Evolutionary conservation across 768 basidiomycete species (phyloP), one percentile per base, ranked within the genome.

Genomic region (Termitomyces sp.): DNA sequence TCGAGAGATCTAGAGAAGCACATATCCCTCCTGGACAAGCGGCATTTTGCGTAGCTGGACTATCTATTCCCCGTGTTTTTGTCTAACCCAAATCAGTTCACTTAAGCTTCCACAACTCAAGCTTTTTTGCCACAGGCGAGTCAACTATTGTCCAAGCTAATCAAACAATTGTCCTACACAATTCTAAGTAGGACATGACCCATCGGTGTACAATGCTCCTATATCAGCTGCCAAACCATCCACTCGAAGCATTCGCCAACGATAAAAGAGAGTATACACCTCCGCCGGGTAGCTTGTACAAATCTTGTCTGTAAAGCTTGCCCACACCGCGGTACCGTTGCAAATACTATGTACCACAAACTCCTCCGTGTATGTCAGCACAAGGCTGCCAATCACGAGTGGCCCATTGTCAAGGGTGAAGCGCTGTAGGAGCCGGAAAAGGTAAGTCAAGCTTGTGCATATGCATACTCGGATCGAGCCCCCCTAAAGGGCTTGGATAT

Each of bases 331-430:
- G 5, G 35, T 42, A 4, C 60, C 60, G 4, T 22, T 35, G 38
- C 60, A 61, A 14, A 61, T 58, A 28, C 60, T 58, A 22, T 54
- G 36, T 0, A 54, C 22, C 26, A 38, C 38, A 20, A 58, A 4
- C 9, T 61, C 60, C 24, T 61, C 60, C 12, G 36, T 53, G 52
- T 53, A 20, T 0, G 38, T 53, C 52, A 53, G 2, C 26, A 5
- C 38, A 13, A 53, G 12, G 18, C 10, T 26, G 6, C n/a, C 52
- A 30, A 53, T n/a, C 26, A 6, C 14, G 20, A 53, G 14, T 12
- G 52, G 18, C 6, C 10, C 52, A 20, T 40, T 14, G 26, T 26
- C 51, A n/a, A 53, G 18, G 26, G 26, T 42, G 40, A 53, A 40
- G 12, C 51, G 51, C 51, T 53, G 51, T 2, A 28, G 6, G 38